Percentiles rank a stretch among this genome's conserved stretches.
Conservation (phyloP, 176 grass and related monocot genomes). For the Stipa capillata region DNA sequence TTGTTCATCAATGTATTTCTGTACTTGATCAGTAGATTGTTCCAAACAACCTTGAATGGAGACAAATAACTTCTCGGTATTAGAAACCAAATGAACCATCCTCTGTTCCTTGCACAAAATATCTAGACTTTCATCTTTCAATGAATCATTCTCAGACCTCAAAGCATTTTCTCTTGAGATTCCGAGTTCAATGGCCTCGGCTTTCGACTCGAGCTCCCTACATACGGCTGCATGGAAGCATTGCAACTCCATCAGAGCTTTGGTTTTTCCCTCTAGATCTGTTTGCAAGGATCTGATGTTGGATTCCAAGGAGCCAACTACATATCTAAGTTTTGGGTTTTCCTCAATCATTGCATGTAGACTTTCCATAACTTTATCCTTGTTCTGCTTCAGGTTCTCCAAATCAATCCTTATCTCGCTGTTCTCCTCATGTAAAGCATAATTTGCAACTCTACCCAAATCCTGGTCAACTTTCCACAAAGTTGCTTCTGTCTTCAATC, state of each 20-base stretch:
- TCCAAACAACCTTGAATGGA: conserved; percentile 42
- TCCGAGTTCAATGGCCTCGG: conserved; percentile 9
- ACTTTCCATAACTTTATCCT: conserved; percentile 22
- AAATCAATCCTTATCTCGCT: conserved; percentile 14
- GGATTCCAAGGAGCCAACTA: conserved; percentile 42
- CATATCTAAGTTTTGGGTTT: conserved; percentile 35
- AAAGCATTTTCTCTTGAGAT: conserved; percentile 40
- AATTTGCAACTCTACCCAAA: conserved; percentile 26
- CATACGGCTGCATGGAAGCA: conserved; percentile 27
- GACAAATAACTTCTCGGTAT: conserved; percentile 27
- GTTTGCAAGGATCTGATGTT: conserved; percentile 26
- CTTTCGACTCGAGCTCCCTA: conserved; percentile 42
- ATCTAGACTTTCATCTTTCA: conserved; percentile 47
- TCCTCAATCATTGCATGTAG: conserved; percentile 21
- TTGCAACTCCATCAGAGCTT: conserved; percentile 32
- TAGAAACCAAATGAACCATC: conserved; percentile 23
- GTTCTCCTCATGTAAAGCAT: conserved; percentile 47
- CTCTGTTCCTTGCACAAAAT: conserved; percentile 29
- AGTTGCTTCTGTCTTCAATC: conserved; percentile 41
- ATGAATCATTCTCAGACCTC: conserved; percentile 33
- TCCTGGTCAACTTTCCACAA: conserved; percentile 53
- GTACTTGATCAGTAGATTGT: conserved; percentile 35
- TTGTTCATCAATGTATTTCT: conserved; percentile 44
- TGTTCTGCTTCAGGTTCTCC: conserved; percentile 21
- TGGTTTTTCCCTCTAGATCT: conserved; percentile 43